These are phyloP conservation scores for Metschnikowia rubicola DNA, from an alignment of 805 yeast genomes.

Conservation along the genomic window DNA sequence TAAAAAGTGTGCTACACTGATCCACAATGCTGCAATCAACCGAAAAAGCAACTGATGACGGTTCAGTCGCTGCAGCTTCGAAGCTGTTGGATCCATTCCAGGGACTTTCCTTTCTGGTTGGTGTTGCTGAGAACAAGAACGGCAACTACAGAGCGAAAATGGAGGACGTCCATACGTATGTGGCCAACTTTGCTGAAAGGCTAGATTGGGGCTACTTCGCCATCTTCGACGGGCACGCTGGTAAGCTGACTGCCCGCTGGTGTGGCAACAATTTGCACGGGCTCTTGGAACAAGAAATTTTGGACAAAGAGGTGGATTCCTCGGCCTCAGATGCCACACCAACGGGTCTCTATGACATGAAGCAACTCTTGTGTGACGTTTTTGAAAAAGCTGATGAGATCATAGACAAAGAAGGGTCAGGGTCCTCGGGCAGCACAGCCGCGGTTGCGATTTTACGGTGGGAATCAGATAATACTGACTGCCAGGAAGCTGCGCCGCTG, in stretches of 20 bases:
- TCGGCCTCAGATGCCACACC: slow-evolving; percentile 18
- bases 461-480: slow-evolving; percentile 46
- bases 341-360: slow-evolving; percentile 42
- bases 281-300: slow-evolving; percentile 56
- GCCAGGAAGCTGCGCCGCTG: not conserved
- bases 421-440: slow-evolving; percentile 90
- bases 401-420: slow-evolving; percentile 57
- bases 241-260: slow-evolving; percentile 89
- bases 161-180: slow-evolving; percentile 96
- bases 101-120: slow-evolving; percentile 73
- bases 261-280: slow-evolving; percentile 84
- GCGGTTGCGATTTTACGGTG: slow-evolving; percentile 88
- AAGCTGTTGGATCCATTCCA: slow-evolving; percentile 41
- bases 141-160: slow-evolving; percentile 75
- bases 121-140: slow-evolving; percentile 90
- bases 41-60: not conserved
- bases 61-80: not conserved
- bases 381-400: slow-evolving; percentile 73
- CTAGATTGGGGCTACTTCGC: slow-evolving; percentile 95
- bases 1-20: too few species aligned
- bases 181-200: slow-evolving; percentile 87
- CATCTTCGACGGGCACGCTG: slow-evolving; percentile 96
- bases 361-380: slow-evolving; percentile 63
- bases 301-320: slow-evolving; percentile 18
- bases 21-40: not conserved